phyloP scores from a whole-genome alignment of 2,329 filamentous ascomycete genomes.

The Pseudogymnoascus sp. region DNA sequence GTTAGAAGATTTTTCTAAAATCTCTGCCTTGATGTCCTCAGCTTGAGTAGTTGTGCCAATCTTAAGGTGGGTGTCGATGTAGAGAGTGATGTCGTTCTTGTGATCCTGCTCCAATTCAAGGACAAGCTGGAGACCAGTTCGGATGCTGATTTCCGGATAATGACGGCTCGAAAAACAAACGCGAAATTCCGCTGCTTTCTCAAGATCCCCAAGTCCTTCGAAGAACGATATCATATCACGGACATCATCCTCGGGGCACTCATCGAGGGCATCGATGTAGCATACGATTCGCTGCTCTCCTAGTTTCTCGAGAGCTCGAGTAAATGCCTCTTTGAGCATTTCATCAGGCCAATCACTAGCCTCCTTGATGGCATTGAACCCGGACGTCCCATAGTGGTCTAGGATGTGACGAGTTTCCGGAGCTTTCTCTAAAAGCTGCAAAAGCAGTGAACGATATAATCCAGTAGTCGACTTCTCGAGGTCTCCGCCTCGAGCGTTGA shows the following conservation, averaged over 20 bases:
- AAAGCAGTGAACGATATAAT: slow-evolving; percentile 40
- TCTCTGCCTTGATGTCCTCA: slow-evolving; percentile 19
- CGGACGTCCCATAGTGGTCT: slow-evolving; percentile 13
- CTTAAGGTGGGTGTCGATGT: slow-evolving; percentile 21
- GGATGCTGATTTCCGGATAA: slow-evolving; percentile 22
- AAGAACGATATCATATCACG: slow-evolving; percentile 27
- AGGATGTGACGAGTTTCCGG: slow-evolving; percentile 30
- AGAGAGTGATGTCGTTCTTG: slow-evolving; percentile 21
- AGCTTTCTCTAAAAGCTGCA: slow-evolving; percentile 32
- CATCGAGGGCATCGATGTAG: slow-evolving; percentile 39
- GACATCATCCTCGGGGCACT: slow-evolving; percentile 31
- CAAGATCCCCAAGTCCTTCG: slow-evolving; percentile 16
- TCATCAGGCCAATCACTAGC: slow-evolving; percentile 20
- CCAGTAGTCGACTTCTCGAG: slow-evolving; percentile 38
- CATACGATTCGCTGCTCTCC: slow-evolving; percentile 23
- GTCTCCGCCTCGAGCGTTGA: slow-evolving; percentile 15
- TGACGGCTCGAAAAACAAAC: slow-evolving; percentile 25
- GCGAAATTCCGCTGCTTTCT: slow-evolving; percentile 13
- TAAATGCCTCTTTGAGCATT: slow-evolving; percentile 22
- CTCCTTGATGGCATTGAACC: neutral
- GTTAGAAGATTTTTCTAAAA: slow-evolving; percentile 18
- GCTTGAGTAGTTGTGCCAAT: slow-evolving; percentile 14
- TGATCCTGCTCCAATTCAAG: slow-evolving; percentile 23
- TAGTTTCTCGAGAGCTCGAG: slow-evolving; percentile 20
- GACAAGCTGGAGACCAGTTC: slow-evolving; percentile 18